Percentiles rank a stretch among this genome's conserved stretches.
Conservation (phyloP, 2,329 filamentous ascomycete genomes). For the Alternaria arborescens region DNA sequence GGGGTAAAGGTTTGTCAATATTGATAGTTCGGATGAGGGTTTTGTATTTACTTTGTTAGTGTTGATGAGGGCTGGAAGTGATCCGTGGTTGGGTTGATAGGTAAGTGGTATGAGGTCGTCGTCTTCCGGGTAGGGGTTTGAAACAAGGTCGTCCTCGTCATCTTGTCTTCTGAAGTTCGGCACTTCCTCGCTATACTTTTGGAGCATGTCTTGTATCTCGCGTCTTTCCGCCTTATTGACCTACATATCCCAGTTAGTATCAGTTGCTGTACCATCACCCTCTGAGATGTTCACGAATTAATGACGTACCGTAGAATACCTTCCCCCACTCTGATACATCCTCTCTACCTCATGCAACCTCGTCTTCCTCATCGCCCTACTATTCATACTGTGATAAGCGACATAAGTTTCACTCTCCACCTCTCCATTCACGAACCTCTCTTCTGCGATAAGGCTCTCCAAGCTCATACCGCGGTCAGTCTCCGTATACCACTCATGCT, state of each 20-base stretch:
- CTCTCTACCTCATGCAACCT: not conserved
- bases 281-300: not conserved
- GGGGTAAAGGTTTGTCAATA: constrained; percentile 3
- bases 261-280: not conserved
- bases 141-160: not conserved
- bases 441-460: not conserved
- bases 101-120: constrained; percentile 5
- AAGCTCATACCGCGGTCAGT: not conserved
- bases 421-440: not conserved
- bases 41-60: not conserved
- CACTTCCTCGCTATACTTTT: not conserved
- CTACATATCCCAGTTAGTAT: not conserved
- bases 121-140: constrained; percentile 10
- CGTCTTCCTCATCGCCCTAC: not conserved
- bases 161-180: not conserved
- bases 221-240: not conserved
- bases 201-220: not conserved
- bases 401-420: not conserved
- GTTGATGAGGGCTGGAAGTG: not conserved
- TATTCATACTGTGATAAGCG: constrained; percentile 3
- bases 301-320: constrained; percentile 12
- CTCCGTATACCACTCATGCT: not conserved
- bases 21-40: not conserved
- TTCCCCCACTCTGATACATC: constrained; percentile 4
- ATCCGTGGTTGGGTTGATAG: not conserved